Conservation (phyloP, 2,329 filamentous ascomycete genomes). For the Neonectria ditissima region DNA sequence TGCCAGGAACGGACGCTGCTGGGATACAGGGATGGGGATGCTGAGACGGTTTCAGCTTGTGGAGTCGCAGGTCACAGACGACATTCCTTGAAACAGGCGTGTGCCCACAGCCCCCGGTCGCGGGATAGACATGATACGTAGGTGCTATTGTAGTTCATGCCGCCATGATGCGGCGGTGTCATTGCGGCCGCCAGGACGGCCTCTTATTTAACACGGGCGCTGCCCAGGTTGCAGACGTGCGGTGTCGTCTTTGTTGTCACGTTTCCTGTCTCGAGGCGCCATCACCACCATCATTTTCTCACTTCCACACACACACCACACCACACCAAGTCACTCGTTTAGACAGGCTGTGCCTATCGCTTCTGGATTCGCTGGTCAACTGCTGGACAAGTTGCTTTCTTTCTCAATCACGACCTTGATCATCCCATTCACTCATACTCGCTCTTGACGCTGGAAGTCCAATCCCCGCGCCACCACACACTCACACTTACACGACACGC, state of each 20-base stretch:
- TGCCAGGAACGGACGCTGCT: not conserved
- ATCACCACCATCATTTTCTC: slow-evolving; percentile 18
- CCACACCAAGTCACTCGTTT: slow-evolving; percentile 28
- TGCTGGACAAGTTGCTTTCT: slow-evolving; percentile 42
- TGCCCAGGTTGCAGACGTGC: slow-evolving; percentile 10
- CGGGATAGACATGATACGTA: slow-evolving; percentile 35
- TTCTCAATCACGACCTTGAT: not conserved
- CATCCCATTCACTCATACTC: not conserved
- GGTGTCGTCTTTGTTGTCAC: slow-evolving; percentile 9
- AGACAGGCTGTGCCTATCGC: slow-evolving; percentile 41
- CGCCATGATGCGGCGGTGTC: slow-evolving; percentile 8
- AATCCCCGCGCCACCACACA: slow-evolving; percentile 2
- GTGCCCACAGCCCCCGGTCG: slow-evolving; percentile 32
- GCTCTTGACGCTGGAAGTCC: slow-evolving; percentile 1
- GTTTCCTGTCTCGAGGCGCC: slow-evolving; percentile 11
- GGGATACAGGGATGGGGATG: slow-evolving; percentile 6
- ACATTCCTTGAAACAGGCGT: slow-evolving; percentile 41
- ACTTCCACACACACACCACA: slow-evolving; percentile 26
- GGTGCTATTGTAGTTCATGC: slow-evolving; percentile 26
- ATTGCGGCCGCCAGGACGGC: slow-evolving; percentile 8
- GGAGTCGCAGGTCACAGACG: slow-evolving; percentile 27
- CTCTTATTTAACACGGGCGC: slow-evolving; percentile 29
- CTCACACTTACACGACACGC: not conserved
- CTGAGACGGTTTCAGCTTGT: slow-evolving; percentile 40
- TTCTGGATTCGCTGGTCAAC: slow-evolving; percentile 29